Evolutionary conservation across 306 rosid genomes (phyloP).

Genomic region (Castanea sativa): DNA sequence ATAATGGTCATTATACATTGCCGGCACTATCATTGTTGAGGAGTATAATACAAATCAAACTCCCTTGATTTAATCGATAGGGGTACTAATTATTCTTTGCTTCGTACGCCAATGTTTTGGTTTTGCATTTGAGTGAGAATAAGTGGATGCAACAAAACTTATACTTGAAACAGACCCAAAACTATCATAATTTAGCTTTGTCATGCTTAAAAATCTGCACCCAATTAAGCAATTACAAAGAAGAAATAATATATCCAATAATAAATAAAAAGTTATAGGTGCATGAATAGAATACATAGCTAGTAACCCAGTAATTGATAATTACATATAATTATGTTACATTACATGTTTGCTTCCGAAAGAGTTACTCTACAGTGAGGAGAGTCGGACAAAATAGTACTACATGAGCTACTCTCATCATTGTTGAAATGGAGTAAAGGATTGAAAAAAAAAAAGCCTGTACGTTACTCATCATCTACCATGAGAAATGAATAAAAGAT

Average conservation of each 20-base stretch:
- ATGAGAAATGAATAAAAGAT: not conserved
- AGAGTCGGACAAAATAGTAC: not conserved
- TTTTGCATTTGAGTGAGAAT: constrained; percentile 12
- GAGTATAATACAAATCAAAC: constrained; percentile 21
- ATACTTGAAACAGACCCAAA: constrained; percentile 2
- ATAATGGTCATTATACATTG: not conserved
- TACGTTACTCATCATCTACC: not conserved
- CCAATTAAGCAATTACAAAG: not conserved
- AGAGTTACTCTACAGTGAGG: too few species aligned
- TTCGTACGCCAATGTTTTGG: constrained; percentile 2
- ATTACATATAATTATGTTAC: too few species aligned
- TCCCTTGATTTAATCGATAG: not conserved
- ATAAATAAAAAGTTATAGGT: not conserved
- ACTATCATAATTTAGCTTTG: constrained; percentile 12
- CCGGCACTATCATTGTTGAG: constrained; percentile 23
- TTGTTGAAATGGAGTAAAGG: not conserved
- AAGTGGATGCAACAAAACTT: constrained; percentile 11
- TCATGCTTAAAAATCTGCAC: constrained; percentile 4
- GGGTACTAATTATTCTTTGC: not conserved
- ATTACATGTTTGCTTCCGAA: too few species aligned
- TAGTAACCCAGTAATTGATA: not conserved
- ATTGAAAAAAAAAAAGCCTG: not conserved
- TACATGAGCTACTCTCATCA: not conserved
- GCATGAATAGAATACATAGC: constrained; percentile 12
- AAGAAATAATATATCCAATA: not conserved